Evolutionary conservation across 2,329 filamentous ascomycete species (phyloP).

Genomic region (Thielaviopsis populi): DNA sequence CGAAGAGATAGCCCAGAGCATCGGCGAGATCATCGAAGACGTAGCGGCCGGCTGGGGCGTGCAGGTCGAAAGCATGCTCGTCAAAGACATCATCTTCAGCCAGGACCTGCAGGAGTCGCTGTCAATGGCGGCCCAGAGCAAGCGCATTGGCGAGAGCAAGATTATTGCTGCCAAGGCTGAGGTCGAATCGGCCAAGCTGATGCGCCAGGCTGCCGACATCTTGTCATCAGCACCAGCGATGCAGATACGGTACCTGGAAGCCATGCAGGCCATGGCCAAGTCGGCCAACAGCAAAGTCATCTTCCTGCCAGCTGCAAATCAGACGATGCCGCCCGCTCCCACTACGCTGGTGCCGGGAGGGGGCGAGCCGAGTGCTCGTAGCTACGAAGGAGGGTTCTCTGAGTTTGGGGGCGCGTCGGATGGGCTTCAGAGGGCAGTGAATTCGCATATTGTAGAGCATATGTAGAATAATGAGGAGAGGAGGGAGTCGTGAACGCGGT

Average conservation of each 20-base stretch:
- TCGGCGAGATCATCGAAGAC: slow-evolving; percentile 94
- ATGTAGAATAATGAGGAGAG: slow-evolving; percentile 40
- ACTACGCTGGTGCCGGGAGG: slow-evolving; percentile 28
- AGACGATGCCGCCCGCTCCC: slow-evolving; percentile 39
- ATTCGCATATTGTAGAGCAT: slow-evolving; percentile 69
- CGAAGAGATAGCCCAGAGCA: slow-evolving; percentile 89
- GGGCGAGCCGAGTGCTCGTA: slow-evolving; percentile 19
- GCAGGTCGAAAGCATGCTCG: slow-evolving; percentile 92
- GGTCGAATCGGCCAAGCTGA: slow-evolving; percentile 89
- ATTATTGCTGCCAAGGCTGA: slow-evolving; percentile 95
- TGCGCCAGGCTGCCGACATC: slow-evolving; percentile 87
- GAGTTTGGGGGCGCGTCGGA: slow-evolving; percentile 40
- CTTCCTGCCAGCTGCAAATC: slow-evolving; percentile 48
- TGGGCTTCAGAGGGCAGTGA: slow-evolving; percentile 67
- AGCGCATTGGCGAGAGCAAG: slow-evolving; percentile 96
- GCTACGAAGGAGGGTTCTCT: slow-evolving; percentile 32
- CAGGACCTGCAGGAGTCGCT: slow-evolving; percentile 89
- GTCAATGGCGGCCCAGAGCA: slow-evolving; percentile 96
- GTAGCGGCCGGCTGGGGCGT: slow-evolving; percentile 91
- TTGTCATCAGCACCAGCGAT: slow-evolving; percentile 83
- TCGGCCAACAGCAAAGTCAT: slow-evolving; percentile 78
- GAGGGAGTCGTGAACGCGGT: neutral
- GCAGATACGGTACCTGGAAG: slow-evolving; percentile 96
- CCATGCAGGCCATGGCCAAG: slow-evolving; percentile 98
- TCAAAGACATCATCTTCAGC: slow-evolving; percentile 98